Evolutionary conservation across 2,329 filamentous ascomycete species (phyloP).

Genomic region (Fusarium marasasianum): DNA sequence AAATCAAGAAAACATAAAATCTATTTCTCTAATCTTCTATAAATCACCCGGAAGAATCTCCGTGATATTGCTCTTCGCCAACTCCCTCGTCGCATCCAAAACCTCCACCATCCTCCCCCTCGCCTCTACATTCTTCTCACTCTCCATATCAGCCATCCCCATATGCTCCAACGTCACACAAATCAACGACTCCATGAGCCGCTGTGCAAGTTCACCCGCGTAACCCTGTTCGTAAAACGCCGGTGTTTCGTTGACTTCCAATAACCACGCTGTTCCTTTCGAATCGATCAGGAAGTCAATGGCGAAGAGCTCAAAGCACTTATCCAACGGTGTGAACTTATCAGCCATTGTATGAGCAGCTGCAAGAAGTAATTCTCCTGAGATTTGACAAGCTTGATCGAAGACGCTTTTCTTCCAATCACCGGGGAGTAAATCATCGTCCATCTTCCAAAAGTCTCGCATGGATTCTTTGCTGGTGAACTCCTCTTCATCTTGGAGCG

Average conservation of each 20-base stretch:
- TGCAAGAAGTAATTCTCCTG: slow-evolving; percentile 47
- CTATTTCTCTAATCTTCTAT: not conserved
- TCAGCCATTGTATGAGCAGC: slow-evolving; percentile 52
- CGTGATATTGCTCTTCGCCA: slow-evolving; percentile 38
- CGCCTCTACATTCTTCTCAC: not conserved
- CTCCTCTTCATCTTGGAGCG: slow-evolving; percentile 49
- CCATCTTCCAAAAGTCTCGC: slow-evolving; percentile 47
- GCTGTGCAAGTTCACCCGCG: slow-evolving; percentile 46
- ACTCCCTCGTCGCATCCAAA: slow-evolving; percentile 27
- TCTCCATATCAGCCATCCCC: slow-evolving; percentile 14
- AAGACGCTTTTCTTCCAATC: slow-evolving; percentile 48
- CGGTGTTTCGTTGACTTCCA: slow-evolving; percentile 52
- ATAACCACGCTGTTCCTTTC: slow-evolving; percentile 46
- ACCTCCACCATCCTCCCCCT: slow-evolving; percentile 30
- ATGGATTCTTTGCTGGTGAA: slow-evolving; percentile 47
- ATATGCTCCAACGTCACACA: slow-evolving; percentile 49
- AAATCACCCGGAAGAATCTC: slow-evolving; percentile 30
- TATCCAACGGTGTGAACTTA: slow-evolving; percentile 50
- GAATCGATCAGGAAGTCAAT: slow-evolving; percentile 50
- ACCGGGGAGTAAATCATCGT: slow-evolving; percentile 43
- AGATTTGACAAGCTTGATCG: slow-evolving; percentile 48
- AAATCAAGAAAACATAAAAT: fast-evolving
- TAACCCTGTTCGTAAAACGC: slow-evolving; percentile 50
- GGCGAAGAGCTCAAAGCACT: slow-evolving; percentile 51
- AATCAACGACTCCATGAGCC: slow-evolving; percentile 50